Percentiles rank a stretch among this genome's conserved stretches.
Conservation (phyloP, 495 filamentous ascomycete species). For the Cercophora scortea region DNA sequence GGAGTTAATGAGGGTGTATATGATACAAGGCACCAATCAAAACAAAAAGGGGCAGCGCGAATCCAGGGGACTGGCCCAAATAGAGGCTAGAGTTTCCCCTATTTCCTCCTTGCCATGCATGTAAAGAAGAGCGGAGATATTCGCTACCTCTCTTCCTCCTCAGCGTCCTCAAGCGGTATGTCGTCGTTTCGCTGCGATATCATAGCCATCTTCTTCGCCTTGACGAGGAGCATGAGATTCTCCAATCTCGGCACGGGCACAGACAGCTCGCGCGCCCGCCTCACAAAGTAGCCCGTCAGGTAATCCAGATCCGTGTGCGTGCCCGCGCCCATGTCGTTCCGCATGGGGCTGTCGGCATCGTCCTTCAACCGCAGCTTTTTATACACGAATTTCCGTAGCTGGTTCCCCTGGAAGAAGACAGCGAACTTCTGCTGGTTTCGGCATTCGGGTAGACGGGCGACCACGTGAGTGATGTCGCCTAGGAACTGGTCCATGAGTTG, state of each 20-base stretch:
- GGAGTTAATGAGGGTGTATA: too few relatives aligned
- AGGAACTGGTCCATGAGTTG: conserved; percentile 63
- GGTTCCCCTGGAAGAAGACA: conserved; percentile 45
- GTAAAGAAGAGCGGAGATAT: too few relatives aligned
- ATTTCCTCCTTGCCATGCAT: too few relatives aligned
- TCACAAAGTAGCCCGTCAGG: conserved; percentile 76
- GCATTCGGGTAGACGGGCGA: conserved; percentile 49
- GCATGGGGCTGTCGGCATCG: conserved; percentile 55
- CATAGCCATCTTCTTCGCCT: conserved; percentile 20
- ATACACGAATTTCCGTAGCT: conserved; percentile 36
- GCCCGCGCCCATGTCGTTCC: conserved; percentile 47
- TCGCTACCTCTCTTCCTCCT: not conserved
- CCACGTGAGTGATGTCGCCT: conserved; percentile 31
- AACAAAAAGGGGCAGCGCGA: too few relatives aligned
- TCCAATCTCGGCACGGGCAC: conserved; percentile 56
- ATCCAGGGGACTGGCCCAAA: too few relatives aligned
- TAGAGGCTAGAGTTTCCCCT: too few relatives aligned
- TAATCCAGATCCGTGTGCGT: conserved; percentile 66
- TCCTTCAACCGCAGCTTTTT: conserved; percentile 35
- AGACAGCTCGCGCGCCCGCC: conserved; percentile 57
- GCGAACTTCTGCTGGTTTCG: conserved; percentile 50
- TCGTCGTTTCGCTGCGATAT: conserved; percentile 8
- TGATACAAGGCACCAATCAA: too few relatives aligned
- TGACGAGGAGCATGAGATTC: conserved; percentile 22
- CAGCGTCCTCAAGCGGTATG: conserved; percentile 25